Base-by-base conservation (phyloP, 257 asterid genomes). In the Scutellaria galericulata region DNA sequence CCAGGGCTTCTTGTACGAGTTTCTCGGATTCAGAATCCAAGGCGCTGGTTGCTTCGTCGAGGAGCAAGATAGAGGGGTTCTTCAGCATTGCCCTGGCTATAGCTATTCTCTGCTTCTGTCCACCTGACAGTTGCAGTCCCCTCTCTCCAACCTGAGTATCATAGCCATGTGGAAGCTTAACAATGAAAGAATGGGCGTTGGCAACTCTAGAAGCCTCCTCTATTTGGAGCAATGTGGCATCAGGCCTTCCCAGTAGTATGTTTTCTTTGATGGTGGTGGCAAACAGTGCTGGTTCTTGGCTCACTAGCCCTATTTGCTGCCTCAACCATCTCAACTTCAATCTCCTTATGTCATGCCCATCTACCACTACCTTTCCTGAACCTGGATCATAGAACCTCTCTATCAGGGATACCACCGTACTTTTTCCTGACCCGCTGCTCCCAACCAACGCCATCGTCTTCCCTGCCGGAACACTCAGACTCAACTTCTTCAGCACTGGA, bases 41-140 rank as follows among this genome's bases (percentile, higher is more conserved):
- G 24, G 98, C 98, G 47, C 96, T 92, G 2, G 98, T 92, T 37
- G 98, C 98, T 77, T 92, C 98, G 6, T 92, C 98, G 66, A 92
- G 52, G 5, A 92, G 92, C 64, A 92, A 73, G 64, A 92, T 90
- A 1, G 94, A 83, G 3, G 98, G 96, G 12, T 87, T 92, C 74
- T 88, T 92, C 22, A 92, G 91, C 96, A 92, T 92, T 47, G 98
- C 96, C 70, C 98, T 84, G 7, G 96, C 96, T 53, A 92, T 90
- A 4, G 96, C 98, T 50, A 92, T 84, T 73, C 98, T 86, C 83
- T 92, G 98, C 83, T 92, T 92, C 66, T 92, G 98, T 31, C 98
- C 98, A 39, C 98, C 98, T 0, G 98, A 92, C 27, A 92, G 87
- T 73, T 92, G 98, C 79, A 90, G 53, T 20, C 98, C 98, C 70